Evolutionary conservation across 2,329 filamentous ascomycete species (phyloP).

Genomic region (Sordariomycetes sp.): DNA sequence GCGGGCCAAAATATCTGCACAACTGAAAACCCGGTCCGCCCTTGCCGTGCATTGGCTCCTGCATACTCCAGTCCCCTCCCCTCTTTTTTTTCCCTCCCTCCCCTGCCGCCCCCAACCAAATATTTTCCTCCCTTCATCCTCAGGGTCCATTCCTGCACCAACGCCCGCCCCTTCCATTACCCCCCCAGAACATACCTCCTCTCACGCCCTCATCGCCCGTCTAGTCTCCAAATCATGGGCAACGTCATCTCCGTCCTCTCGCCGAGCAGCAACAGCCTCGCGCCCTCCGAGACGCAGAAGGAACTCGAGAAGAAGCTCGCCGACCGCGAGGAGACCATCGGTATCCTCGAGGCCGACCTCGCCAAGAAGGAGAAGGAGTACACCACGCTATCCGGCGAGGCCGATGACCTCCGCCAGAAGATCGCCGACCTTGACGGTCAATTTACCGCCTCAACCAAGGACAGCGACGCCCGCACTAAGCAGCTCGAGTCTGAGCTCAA

Average conservation of each 20-base stretch:
- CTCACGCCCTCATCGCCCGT: not conserved
- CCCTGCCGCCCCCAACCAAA: not conserved
- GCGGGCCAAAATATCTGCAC: not conserved
- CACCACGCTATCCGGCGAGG: conserved; percentile 18
- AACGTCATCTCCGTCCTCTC: conserved; percentile 25
- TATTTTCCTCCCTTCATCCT: not conserved
- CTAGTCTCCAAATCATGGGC: conserved; percentile 15
- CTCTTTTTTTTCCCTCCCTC: not conserved
- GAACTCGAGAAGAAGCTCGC: conserved; percentile 23
- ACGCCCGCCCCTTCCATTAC: not conserved
- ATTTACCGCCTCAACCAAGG: conserved; percentile 15
- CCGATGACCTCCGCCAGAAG: conserved; percentile 22
- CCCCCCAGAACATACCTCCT: not conserved
- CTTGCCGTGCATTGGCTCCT: not conserved
- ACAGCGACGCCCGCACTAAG: conserved; percentile 17
- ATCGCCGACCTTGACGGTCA: conserved; percentile 20
- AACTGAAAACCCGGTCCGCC: not conserved
- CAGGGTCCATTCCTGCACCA: not conserved
- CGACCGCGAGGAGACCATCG: conserved; percentile 22
- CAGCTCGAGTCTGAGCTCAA: conserved; percentile 21
- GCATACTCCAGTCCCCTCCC: not conserved
- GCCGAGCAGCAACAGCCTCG: conserved; percentile 12
- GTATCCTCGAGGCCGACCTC: conserved; percentile 17
- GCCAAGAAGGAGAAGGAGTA: conserved; percentile 23
- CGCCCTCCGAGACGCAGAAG: conserved; percentile 18